Evolutionary conservation across 1,284 basidiomycete species (phyloP), one percentile per base, ranked within the genome.

Genomic region (Trichosporon inkin): DNA sequence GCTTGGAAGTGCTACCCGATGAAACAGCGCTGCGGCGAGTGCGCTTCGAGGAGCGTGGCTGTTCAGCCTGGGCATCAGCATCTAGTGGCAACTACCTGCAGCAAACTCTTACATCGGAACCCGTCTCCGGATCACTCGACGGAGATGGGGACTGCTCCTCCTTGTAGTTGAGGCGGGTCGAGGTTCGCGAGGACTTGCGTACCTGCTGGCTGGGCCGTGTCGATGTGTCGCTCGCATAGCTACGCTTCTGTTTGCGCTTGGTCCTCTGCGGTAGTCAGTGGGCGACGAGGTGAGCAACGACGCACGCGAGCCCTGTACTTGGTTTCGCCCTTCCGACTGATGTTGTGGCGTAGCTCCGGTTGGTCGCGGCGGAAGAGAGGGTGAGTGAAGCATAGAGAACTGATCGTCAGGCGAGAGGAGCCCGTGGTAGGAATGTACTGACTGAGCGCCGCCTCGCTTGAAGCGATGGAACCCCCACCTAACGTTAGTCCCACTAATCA

Each of bases 401-500:
- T 64, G n/a, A 14, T 10, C 5, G 17, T 55, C 28, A 55, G 53
- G 24, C 13, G 8, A 19, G 16, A 13, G 4, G 7, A 16, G 7
- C 10, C n/a, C n/a, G n/a, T n/a, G n/a, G 10, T 2, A 8, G 6
- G 24, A 1, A 17, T 8, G 28, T 32, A 19, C 54, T 35, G n/a
- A 55, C 54, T 40, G 54, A 7, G 16, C 32, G 1, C 54, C 54
- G 11, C 54, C 54, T 10, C 38, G 36, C 19, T 53, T 55, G 56
- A 22, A 57, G 20, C 63, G 60, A 5, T 24, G 19, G 37, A 64
- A 64, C 3, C 58, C 58, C 63, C 63, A 64, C 63, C 63, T 64
- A 22, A 1, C 2, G 51, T 60, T 24, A 63, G 58, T 10, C 14
- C 3, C 0, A 17, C 6, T 28, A 8, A 3, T 1, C 8, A 11